A percentile compares a stretch with the other conserved stretches of the same genome.
phyloP scores from a whole-genome alignment of 2,329 filamentous ascomycete genomes.

The Endothia cerciana region DNA sequence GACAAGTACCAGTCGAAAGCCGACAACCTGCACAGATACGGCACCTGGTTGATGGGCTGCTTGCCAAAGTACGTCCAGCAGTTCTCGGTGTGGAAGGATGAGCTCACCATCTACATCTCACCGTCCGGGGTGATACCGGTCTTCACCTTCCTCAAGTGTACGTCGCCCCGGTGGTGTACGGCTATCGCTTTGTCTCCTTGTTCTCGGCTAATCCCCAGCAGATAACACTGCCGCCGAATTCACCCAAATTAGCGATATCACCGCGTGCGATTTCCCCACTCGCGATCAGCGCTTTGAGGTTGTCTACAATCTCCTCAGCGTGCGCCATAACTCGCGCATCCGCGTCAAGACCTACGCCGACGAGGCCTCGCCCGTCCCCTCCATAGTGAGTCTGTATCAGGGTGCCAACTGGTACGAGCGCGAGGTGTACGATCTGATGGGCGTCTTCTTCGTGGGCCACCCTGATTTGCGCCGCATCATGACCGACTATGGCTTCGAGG shows the following conservation, averaged over 20 bases:
- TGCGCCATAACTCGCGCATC: constrained; percentile 95
- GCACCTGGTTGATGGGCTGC: constrained; percentile 94
- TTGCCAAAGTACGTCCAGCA: constrained; percentile 98
- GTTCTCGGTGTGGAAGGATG: constrained; percentile 99
- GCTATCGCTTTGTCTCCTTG: not conserved
- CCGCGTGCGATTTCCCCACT: constrained; percentile 93
- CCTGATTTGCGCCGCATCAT: constrained; percentile 96
- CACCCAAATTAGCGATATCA: constrained; percentile 91
- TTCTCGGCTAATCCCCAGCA: constrained; percentile 11
- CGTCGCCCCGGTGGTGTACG: constrained; percentile 22
- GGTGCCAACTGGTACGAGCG: constrained; percentile 99
- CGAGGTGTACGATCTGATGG: constrained; percentile 96
- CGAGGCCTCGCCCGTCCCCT: constrained; percentile 91
- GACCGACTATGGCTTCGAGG: constrained; percentile 99
- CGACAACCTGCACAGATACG: constrained; percentile 89
- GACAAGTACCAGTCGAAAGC: constrained; percentile 91
- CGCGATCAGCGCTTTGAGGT: constrained; percentile 96
- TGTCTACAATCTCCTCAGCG: constrained; percentile 94
- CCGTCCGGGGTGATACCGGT: constrained; percentile 88
- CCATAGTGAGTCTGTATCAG: constrained; percentile 83
- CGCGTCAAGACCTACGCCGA: constrained; percentile 99
- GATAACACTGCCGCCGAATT: constrained; percentile 97
- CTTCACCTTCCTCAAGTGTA: constrained; percentile 89
- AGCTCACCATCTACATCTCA: constrained; percentile 91
- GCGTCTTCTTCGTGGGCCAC: constrained; percentile 94